phyloP scores from a whole-genome alignment of 1,284 basidiomycete genomes.

The Cerioporus squamosus region DNA sequence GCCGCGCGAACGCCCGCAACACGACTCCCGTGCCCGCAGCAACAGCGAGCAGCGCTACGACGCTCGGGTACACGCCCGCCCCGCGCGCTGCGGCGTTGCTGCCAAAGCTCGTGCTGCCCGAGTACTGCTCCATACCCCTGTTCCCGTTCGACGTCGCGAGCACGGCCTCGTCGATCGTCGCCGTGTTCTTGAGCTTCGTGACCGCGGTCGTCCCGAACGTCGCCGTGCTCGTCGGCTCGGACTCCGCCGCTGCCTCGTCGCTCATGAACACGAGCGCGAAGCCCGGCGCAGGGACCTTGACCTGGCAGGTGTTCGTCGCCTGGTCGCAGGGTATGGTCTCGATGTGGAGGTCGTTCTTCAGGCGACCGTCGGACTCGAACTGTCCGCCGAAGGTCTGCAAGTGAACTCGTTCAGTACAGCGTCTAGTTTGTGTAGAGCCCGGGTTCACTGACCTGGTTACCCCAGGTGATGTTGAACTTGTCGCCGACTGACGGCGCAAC shows the following conservation, averaged over 20 bases:
- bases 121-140: constrained; percentile 42
- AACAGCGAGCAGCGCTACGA: constrained; percentile 12
- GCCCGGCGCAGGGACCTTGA: constrained; percentile 72
- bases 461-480: constrained; percentile 78
- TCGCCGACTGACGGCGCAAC: constrained; percentile 55
- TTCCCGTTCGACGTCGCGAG: constrained; percentile 59
- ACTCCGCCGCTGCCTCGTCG: constrained; percentile 45
- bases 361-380: constrained; percentile 67
- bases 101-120: constrained; percentile 33
- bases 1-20: constrained; percentile 5
- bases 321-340: constrained; percentile 57
- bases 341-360: constrained; percentile 54
- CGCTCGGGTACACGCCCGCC: constrained; percentile 13
- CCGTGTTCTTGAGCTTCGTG: constrained; percentile 52
- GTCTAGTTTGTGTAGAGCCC: not conserved
- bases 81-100: constrained; percentile 20
- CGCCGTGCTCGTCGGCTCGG: constrained; percentile 40
- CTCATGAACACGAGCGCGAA: constrained; percentile 76
- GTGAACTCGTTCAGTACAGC: no score
- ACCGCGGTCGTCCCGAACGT: constrained; percentile 61
- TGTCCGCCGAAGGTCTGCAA: constrained; percentile 64
- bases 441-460: constrained; percentile 49
- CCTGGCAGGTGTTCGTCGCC: constrained; percentile 52
- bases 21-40: constrained; percentile 6
- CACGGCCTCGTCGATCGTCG: constrained; percentile 34